Conservation (phyloP, 1,284 basidiomycete genomes). For the Leucoagaricus sp. region DNA sequence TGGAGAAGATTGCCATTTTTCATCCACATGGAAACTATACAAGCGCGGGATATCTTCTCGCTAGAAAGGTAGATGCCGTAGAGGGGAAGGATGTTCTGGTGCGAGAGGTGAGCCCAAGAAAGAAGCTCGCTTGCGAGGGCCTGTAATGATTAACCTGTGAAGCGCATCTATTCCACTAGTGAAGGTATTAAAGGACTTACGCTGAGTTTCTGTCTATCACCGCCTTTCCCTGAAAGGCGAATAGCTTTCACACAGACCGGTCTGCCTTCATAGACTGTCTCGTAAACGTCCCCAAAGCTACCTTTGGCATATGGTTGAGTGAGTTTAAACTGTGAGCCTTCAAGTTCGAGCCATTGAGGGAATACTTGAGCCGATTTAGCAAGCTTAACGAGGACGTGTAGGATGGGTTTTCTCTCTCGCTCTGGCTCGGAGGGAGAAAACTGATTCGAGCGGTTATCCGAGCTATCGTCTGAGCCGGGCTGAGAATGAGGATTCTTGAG, state of each 20-base stretch:
- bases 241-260: conserved; percentile 24
- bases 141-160: background rate
- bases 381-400: background rate
- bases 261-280: conserved; percentile 17
- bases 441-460: too few species aligned
- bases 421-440: too few species aligned
- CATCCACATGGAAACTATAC: conserved; percentile 9
- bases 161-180: too few species aligned
- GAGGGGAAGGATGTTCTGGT: conserved; percentile 12
- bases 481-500: background rate
- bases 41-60: background rate
- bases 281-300: conserved; percentile 23
- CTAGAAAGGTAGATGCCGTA: background rate
- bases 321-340: background rate
- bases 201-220: conserved; percentile 14
- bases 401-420: background rate
- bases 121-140: conserved; percentile 1
- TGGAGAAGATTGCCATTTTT: background rate
- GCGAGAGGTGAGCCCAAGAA: conserved; percentile 10
- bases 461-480: background rate
- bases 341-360: background rate
- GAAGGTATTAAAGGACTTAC: conserved; percentile 14
- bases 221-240: conserved; percentile 16
- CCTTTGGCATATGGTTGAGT: conserved; percentile 11
- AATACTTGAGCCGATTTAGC: background rate